Evolutionary conservation across 164 flowering plant genomes (phyloP).

Genomic region (Pachysandra terminalis): DNA sequence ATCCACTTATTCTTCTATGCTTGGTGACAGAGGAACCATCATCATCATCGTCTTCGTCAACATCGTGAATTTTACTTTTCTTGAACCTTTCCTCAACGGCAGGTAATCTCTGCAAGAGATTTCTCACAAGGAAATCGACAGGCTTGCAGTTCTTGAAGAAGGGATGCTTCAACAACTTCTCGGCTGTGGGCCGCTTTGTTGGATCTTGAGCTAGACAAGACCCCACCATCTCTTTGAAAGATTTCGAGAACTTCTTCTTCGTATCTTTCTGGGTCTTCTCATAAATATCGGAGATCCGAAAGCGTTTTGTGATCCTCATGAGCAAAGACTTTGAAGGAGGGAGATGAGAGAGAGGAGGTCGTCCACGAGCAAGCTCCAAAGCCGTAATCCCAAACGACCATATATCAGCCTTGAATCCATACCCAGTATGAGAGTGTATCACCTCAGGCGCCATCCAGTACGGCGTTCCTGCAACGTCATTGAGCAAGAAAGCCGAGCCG

Average conservation of each 20-base stretch:
- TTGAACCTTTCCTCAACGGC: conserved; percentile 58
- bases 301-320: conserved; percentile 59
- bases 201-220: conserved; percentile 76
- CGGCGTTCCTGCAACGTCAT: conserved; percentile 65
- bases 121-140: conserved; percentile 51
- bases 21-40: conserved; percentile 17
- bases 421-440: conserved; percentile 69
- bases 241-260: conserved; percentile 58
- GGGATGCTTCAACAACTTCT: conserved; percentile 65
- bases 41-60: conserved; percentile 28
- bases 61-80: conserved; percentile 21
- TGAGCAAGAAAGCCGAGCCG: conserved; percentile 32
- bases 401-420: conserved; percentile 78
- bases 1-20: conserved; percentile 78
- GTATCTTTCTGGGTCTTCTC: conserved; percentile 25
- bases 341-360: conserved; percentile 79
- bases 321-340: conserved; percentile 72
- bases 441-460: conserved; percentile 97
- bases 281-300: conserved; percentile 52
- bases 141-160: conserved; percentile 67
- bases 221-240: conserved; percentile 73
- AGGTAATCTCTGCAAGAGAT: conserved; percentile 58
- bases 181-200: conserved; percentile 59
- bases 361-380: conserved; percentile 77
- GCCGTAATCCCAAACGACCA: conserved; percentile 96